These are phyloP conservation scores for Arbutus unedo DNA, from an alignment of 148 eudicot species.

Conservation along the genomic window DNA sequence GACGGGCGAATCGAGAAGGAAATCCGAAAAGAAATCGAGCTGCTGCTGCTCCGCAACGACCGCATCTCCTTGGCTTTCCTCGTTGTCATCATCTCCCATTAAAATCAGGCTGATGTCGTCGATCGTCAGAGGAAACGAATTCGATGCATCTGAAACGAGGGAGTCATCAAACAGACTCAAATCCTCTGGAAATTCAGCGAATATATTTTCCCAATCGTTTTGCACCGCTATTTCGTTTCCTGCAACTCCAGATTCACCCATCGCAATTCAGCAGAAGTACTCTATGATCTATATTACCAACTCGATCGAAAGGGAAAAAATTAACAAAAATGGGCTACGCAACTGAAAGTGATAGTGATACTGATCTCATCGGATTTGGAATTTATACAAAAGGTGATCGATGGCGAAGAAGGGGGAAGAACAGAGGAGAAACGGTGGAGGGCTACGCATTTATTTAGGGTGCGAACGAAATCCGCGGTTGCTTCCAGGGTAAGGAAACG, in stretches of 20 bases:
- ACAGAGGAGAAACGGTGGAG: background rate
- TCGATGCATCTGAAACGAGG: background rate
- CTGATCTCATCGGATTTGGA: background rate
- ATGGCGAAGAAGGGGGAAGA: background rate
- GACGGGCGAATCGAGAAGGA: conserved; percentile 32
- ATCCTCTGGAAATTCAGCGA: conserved; percentile 15
- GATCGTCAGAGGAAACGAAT: conserved; percentile 26
- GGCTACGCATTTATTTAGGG: too few relatives aligned
- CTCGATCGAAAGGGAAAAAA: background rate
- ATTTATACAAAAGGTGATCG: background rate
- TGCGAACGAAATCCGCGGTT: background rate
- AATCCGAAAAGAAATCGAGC: conserved; percentile 19
- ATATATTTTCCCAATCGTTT: conserved; percentile 32
- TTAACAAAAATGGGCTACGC: too few relatives aligned
- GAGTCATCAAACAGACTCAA: conserved; percentile 16
- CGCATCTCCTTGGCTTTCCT: background rate
- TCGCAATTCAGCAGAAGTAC: background rate
- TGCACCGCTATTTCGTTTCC: conserved; percentile 15
- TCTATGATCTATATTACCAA: background rate
- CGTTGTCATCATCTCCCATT: conserved; percentile 44
- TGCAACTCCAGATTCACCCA: background rate
- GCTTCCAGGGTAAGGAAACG: background rate
- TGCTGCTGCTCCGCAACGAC: background rate
- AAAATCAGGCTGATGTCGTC: conserved; percentile 49
- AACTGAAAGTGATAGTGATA: too few relatives aligned